Evolutionary conservation across 148 eudicot species (phyloP).

Genomic region (Spergularia bocconei): DNA sequence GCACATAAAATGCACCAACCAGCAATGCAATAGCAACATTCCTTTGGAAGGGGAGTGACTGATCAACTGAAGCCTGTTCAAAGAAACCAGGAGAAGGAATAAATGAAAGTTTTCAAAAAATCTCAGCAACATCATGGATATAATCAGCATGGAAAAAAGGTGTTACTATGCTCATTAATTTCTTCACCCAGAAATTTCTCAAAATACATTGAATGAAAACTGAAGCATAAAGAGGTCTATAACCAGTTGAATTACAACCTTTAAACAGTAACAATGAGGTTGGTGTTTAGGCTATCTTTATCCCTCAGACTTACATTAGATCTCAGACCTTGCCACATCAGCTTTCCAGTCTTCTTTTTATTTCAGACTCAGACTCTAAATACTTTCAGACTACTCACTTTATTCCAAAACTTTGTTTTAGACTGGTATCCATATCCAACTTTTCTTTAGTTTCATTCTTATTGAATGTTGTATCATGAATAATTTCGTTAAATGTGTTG

Average conservation of each 20-base stretch:
- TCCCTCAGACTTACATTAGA: too few species aligned
- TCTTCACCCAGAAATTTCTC: neutral
- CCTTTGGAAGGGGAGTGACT: constrained; percentile 75
- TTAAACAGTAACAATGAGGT: neutral
- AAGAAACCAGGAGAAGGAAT: constrained; percentile 1
- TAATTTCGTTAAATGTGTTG: too few species aligned
- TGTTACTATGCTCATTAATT: too few species aligned
- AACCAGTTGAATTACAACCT: neutral
- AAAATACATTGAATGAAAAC: neutral
- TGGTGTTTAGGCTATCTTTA: neutral
- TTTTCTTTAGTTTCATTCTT: too few species aligned
- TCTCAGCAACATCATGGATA: neutral
- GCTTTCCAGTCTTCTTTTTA: too few species aligned
- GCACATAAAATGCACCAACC: constrained; percentile 87
- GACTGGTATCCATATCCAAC: too few species aligned
- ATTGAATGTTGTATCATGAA: too few species aligned
- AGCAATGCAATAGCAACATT: constrained; percentile 84
- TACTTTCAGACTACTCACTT: too few species aligned
- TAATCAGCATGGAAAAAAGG: neutral
- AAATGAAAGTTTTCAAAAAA: neutral
- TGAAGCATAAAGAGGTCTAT: constrained; percentile 1
- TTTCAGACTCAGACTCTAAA: too few species aligned
- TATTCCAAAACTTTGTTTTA: too few species aligned
- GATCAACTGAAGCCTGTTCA: constrained; percentile 73
- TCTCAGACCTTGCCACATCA: too few species aligned